Conservation (phyloP, 345 rosid species). For the Raphanus raphanistrum region DNA sequence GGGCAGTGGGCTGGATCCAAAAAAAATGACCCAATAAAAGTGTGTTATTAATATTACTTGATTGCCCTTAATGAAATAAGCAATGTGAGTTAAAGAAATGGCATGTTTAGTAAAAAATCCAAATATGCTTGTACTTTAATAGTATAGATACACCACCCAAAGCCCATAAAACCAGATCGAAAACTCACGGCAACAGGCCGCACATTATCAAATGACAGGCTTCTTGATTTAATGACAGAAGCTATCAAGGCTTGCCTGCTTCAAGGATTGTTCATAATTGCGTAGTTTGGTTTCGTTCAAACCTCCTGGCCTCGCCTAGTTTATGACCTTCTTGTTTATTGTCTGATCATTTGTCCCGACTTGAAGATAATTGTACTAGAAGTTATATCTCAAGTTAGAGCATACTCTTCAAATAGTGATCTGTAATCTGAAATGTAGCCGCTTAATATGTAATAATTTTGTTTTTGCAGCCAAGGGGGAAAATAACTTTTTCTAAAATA, state of each 20-base stretch:
- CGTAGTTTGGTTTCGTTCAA: constrained; percentile 11
- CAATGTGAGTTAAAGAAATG: too few relatives aligned
- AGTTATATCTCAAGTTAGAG: neutral
- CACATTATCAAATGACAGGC: constrained; percentile 55
- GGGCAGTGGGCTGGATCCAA: too few relatives aligned
- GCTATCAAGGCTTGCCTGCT: constrained; percentile 12
- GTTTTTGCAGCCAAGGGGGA: neutral
- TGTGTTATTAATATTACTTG: too few relatives aligned
- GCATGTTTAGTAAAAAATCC: too few relatives aligned
- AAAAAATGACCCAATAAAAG: too few relatives aligned
- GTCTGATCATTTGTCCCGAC: neutral
- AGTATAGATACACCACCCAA: constrained; percentile 57
- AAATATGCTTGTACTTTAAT: too few relatives aligned
- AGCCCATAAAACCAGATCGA: constrained; percentile 51
- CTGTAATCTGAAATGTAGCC: neutral
- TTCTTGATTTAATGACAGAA: constrained; percentile 2
- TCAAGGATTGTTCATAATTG: neutral
- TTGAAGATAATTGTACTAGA: neutral
- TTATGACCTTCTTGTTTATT: neutral
- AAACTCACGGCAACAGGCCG: constrained; percentile 53
- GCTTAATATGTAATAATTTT: neutral
- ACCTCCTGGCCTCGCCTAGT: neutral
- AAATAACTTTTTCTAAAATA: too few relatives aligned
- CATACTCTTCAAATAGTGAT: neutral
- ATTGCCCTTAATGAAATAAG: too few relatives aligned